These are phyloP conservation scores for Dactylellina parvicollis DNA, from an alignment of 2,329 filamentous ascomycete genomes.

Conservation along the genomic window DNA sequence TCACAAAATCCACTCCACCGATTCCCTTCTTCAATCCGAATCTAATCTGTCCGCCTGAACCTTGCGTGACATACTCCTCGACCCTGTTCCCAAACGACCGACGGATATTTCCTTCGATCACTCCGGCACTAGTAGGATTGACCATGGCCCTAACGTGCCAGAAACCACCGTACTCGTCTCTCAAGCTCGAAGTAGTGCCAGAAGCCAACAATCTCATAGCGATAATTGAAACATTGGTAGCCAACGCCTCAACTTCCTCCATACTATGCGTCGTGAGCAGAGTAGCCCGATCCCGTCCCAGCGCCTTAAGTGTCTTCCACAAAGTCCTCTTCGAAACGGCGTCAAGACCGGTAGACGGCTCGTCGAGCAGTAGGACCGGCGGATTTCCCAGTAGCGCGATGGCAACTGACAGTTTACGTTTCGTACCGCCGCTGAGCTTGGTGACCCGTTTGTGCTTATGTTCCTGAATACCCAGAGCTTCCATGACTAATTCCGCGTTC, in stretches of 20 bases:
- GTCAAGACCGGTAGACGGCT: conserved; percentile 60
- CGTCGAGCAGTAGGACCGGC: conserved; percentile 59
- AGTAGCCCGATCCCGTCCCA: conserved; percentile 59
- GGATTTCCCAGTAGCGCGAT: conserved; percentile 60
- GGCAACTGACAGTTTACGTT: conserved; percentile 59
- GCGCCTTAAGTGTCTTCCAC: conserved; percentile 59
- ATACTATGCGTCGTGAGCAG: conserved; percentile 61
- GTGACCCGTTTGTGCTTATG: conserved; percentile 57
- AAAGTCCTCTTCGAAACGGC: conserved; percentile 60
- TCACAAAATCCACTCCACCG: conserved; percentile 17
- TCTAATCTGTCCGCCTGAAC: conserved; percentile 34
- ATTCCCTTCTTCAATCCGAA: conserved; percentile 41
- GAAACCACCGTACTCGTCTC: conserved; percentile 46
- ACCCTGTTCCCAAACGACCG: conserved; percentile 7
- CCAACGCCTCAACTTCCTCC: conserved; percentile 61
- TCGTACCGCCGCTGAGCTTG: conserved; percentile 59
- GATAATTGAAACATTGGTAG: conserved; percentile 60
- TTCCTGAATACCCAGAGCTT: conserved; percentile 57
- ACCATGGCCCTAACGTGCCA: conserved; percentile 45
- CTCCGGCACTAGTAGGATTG: background rate
- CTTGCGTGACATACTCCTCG: conserved; percentile 29
- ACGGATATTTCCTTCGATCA: conserved; percentile 4
- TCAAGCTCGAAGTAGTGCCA: conserved; percentile 50
- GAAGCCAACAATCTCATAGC: conserved; percentile 59
- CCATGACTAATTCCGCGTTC: conserved; percentile 59